Evolutionary conservation across 1,139 yeast genomes (phyloP).

Genomic region (Magnusiomyces paraingens): DNA sequence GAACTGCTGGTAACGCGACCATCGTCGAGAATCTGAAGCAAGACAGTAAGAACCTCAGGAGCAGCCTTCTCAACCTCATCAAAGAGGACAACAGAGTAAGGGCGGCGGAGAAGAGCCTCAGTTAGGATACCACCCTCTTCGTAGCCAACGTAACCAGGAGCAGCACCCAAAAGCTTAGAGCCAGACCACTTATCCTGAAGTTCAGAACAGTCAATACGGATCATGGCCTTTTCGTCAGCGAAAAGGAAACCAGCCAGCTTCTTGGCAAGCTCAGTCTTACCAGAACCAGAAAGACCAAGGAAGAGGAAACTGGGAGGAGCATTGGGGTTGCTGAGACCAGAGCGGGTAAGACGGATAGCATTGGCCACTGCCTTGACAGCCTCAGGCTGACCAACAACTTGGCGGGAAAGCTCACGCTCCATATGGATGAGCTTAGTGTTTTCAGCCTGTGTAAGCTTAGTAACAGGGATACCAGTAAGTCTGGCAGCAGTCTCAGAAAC

Average conservation of each 20-base stretch:
- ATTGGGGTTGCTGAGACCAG: constrained; percentile 94
- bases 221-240: constrained; percentile 93
- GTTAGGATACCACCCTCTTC: constrained; percentile 97
- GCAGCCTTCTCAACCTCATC: constrained; percentile 99
- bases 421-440: constrained; percentile 86
- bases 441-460: constrained; percentile 91
- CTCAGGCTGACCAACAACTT: constrained; percentile 92
- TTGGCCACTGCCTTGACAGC: constrained; percentile 96
- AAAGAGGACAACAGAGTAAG: constrained; percentile 88
- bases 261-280: constrained; percentile 96
- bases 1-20: constrained; percentile 93
- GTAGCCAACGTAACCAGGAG: constrained; percentile 97
- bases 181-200: constrained; percentile 93
- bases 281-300: constrained; percentile 94
- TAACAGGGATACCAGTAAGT: constrained; percentile 97
- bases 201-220: constrained; percentile 96
- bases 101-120: constrained; percentile 82
- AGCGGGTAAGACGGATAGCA: constrained; percentile 85
- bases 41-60: constrained; percentile 89
- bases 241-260: constrained; percentile 92
- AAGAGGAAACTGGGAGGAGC: constrained; percentile 95
- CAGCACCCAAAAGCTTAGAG: constrained; percentile 90
- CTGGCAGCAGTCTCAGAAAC: constrained; percentile 97
- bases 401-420: constrained; percentile 78
- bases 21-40: constrained; percentile 89